Conservation (phyloP, 1,284 basidiomycete genomes). For the Ceratobasidium sp. region DNA sequence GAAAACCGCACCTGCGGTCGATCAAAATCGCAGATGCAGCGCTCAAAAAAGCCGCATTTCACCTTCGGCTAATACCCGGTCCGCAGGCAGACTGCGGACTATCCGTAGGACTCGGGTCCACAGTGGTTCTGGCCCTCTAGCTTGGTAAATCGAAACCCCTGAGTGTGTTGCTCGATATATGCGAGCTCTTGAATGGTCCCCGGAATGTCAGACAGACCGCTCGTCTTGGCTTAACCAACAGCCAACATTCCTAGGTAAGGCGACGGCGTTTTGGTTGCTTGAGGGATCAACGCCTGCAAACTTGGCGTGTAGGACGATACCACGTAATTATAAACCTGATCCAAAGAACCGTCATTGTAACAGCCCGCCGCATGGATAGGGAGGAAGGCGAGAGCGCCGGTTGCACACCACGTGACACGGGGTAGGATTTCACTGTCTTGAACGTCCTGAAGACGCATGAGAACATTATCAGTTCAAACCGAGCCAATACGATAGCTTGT, state of each 20-base stretch:
- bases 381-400: slow-evolving; percentile 8
- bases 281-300: neutral
- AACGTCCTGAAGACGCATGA: neutral
- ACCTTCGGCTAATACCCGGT: no score
- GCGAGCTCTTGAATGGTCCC: neutral
- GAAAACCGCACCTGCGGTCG: no score
- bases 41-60: no score
- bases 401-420: slow-evolving; percentile 27
- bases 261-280: neutral
- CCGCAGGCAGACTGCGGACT: no score
- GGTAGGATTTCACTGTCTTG: neutral
- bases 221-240: neutral
- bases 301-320: slow-evolving; percentile 3
- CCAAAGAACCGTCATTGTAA: neutral
- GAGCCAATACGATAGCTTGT: neutral
- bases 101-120: no score
- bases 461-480: neutral
- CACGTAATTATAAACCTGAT: neutral
- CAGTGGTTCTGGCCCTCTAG: no score
- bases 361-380: neutral
- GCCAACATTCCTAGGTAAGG: neutral
- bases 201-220: neutral
- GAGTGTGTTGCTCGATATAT: neutral
- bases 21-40: no score
- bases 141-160: neutral